phyloP scores from a whole-genome alignment of 73 alveolate genomes.

The Paramecium primaurelia region DNA sequence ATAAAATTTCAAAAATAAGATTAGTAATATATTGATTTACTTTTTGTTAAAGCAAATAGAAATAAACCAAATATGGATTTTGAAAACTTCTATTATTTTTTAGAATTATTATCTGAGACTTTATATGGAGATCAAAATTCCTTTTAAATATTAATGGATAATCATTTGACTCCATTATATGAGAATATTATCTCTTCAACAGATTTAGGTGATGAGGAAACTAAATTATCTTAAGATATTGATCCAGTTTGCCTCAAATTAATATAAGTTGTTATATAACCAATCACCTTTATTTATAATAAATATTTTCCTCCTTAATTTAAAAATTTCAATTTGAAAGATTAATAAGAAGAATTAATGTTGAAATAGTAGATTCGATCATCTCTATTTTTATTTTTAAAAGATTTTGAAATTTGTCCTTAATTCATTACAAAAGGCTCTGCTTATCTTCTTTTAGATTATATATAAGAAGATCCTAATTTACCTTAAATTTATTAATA shows the following conservation, averaged over 20 bases:
- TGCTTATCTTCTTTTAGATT: slow-evolving; percentile 34
- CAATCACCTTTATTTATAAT: not conserved
- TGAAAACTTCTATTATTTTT: slow-evolving; percentile 23
- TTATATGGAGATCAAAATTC: slow-evolving; percentile 14
- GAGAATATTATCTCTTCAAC: slow-evolving; percentile 49
- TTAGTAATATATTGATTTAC: slow-evolving; percentile 6
- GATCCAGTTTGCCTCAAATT: not conserved
- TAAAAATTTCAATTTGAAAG: slow-evolving; percentile 2
- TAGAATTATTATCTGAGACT: slow-evolving; percentile 31
- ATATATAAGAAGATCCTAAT: not conserved
- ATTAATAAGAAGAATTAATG: slow-evolving; percentile 25
- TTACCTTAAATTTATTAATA: slow-evolving; percentile 2
- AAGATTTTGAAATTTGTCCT: slow-evolving; percentile 54
- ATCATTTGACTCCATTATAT: slow-evolving; percentile 42
- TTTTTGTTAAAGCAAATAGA: slow-evolving; percentile 47
- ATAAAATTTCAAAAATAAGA: not conserved
- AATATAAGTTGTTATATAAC: not conserved
- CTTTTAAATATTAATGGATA: not conserved
- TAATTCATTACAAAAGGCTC: slow-evolving; percentile 37
- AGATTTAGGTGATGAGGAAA: slow-evolving; percentile 57
- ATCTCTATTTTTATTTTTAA: slow-evolving; percentile 6
- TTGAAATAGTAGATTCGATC: slow-evolving; percentile 25
- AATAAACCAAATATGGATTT: slow-evolving; percentile 59
- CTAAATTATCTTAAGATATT: not conserved
- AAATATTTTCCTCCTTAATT: slow-evolving; percentile 21